Conservation (phyloP, 2,329 filamentous ascomycete genomes). For the Rhinocladiella mackenziei region DNA sequence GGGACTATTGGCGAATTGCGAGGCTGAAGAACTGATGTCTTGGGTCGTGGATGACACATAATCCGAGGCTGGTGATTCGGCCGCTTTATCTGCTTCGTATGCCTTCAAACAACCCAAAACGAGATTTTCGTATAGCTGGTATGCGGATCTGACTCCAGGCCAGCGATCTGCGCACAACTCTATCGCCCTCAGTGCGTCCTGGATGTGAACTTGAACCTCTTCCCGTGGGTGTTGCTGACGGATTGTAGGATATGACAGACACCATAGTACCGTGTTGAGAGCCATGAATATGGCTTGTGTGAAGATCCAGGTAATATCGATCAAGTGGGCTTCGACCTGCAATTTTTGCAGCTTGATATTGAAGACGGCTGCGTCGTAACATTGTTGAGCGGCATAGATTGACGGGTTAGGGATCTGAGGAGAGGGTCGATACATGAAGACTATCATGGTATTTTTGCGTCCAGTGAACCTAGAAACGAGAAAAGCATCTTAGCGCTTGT, state of each 20-base stretch:
- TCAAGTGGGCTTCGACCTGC: constrained; percentile 69
- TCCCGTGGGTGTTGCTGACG: constrained; percentile 67
- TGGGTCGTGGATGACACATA: constrained; percentile 39
- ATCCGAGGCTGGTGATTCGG: constrained; percentile 37
- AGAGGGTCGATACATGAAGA: constrained; percentile 83
- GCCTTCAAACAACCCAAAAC: constrained; percentile 81
- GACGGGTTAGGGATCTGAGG: constrained; percentile 88
- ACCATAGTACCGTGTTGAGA: constrained; percentile 88
- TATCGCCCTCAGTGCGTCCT: constrained; percentile 72
- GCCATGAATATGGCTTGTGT: constrained; percentile 85
- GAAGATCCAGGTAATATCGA: constrained; percentile 93
- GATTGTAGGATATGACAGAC: constrained; percentile 80
- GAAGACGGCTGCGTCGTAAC: constrained; percentile 75
- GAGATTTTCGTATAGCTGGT: constrained; percentile 81
- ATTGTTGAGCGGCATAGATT: constrained; percentile 69
- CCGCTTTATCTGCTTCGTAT: constrained; percentile 59
- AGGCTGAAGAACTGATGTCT: constrained; percentile 31
- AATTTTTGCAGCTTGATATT: constrained; percentile 77
- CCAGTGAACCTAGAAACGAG: constrained; percentile 48
- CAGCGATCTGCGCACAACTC: constrained; percentile 78
- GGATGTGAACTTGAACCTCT: constrained; percentile 71
- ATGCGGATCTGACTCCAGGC: constrained; percentile 82
- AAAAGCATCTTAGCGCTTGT: not conserved
- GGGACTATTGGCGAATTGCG: constrained; percentile 35
- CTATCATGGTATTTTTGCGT: constrained; percentile 80